Conservation (phyloP, 345 rosid species). For the Firmiana major region DNA sequence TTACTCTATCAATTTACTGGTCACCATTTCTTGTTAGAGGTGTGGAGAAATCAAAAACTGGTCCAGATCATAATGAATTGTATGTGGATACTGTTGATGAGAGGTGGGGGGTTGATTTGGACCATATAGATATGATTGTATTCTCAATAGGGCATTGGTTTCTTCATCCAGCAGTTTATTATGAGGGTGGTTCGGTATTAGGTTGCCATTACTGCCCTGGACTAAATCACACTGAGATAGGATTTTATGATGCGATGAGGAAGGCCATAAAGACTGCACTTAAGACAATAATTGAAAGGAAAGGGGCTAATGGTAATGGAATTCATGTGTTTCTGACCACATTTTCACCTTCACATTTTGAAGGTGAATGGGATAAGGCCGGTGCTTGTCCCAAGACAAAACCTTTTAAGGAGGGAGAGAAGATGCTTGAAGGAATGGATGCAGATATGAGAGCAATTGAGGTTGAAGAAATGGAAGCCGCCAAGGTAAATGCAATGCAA, state of each 20-base stretch:
- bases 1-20: slow-evolving; percentile 74
- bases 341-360: slow-evolving; percentile 90
- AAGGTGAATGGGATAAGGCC: slow-evolving; percentile 91
- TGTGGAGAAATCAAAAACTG: slow-evolving; percentile 58
- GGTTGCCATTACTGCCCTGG: slow-evolving; percentile 87
- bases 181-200: slow-evolving; percentile 52
- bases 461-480: slow-evolving; percentile 55
- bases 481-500: slow-evolving; percentile 30
- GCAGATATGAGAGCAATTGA: slow-evolving; percentile 64
- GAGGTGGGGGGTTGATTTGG: slow-evolving; percentile 71
- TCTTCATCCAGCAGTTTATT: slow-evolving; percentile 80
- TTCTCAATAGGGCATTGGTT: slow-evolving; percentile 95
- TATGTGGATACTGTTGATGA: slow-evolving; percentile 67
- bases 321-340: slow-evolving; percentile 53
- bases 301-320: slow-evolving; percentile 22
- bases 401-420: slow-evolving; percentile 64
- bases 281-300: slow-evolving; percentile 37
- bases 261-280: slow-evolving; percentile 70
- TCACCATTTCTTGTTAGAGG: slow-evolving; percentile 93
- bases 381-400: slow-evolving; percentile 82
- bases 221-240: slow-evolving; percentile 69
- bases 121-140: slow-evolving; percentile 49
- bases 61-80: slow-evolving; percentile 63
- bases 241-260: slow-evolving; percentile 67
- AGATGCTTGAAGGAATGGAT: slow-evolving; percentile 69